Evolutionary conservation across 768 basidiomycete species (phyloP), one percentile per base, ranked within the genome.

Genomic region (Trametes maxima): DNA sequence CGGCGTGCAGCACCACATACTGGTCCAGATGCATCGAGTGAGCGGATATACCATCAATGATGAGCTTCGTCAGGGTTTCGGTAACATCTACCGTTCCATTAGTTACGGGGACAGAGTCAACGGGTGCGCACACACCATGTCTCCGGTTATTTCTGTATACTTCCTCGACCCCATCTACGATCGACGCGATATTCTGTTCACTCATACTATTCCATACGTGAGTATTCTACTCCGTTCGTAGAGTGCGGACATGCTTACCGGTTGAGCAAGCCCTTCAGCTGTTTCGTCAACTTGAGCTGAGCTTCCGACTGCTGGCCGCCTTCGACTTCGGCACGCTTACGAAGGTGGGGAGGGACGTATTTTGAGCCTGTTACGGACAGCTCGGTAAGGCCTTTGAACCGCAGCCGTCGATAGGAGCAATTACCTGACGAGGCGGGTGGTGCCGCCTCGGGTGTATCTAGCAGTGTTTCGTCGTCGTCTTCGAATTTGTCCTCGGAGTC

Each of bases 191-290:
- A 63, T 95, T 97, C 70, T 89, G 90, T 73, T 98, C 95, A 65
- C 89, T 93, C 86, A 96, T 82, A 65, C 94, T 95, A 65, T 44
- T n/a, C 33, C 37, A 59, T 33, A 35, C 64, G 11, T 36, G 1
- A 56, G 28, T 21, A 65, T 14, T 21, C 13, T n/a, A 55, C 1
- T 1, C 17, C 21, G 2, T 35, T 28, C 7, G 2, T 14, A 39
- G 35, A 40, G 17, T 19, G 46, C 44, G 39, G 37, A 37, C 36
- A 51, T 42, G 13, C 78, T 46, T 67, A 92, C 93, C 90, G 83
- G 74, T 98, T 97, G 49, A 97, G 80, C 17, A 94, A 74, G 70
- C 94, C 95, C 75, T 97, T 95, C 28, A 93, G 74, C 66, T 89
- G 91, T 48, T 88, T 81, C 2, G 78, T 83, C 37, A 97, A 78